These are phyloP conservation scores for Microdochium bolleyi DNA, from an alignment of 2,329 filamentous ascomycete species.

Conservation along the genomic window DNA sequence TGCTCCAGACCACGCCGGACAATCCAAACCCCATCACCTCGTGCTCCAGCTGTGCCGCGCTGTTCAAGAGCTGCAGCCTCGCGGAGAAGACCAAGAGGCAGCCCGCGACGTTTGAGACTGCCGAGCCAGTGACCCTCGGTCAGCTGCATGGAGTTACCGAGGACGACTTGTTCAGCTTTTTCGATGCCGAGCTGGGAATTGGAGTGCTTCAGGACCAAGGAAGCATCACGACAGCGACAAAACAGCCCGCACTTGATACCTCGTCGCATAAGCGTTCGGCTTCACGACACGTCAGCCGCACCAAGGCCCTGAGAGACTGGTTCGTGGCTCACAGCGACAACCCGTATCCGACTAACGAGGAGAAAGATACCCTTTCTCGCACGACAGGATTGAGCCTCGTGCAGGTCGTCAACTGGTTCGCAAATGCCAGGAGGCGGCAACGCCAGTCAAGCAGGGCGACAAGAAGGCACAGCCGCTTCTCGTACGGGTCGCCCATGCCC, in stretches of 20 bases:
- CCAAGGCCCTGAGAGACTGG: conserved; percentile 36
- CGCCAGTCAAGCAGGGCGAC: conserved; percentile 23
- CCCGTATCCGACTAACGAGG: conserved; percentile 39
- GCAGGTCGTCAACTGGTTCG: conserved; percentile 41
- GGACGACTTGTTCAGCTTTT: conserved; percentile 9
- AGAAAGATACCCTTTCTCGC: conserved; percentile 28
- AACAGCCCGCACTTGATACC: conserved; percentile 1
- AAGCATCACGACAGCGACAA: conserved; percentile 4
- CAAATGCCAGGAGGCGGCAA: conserved; percentile 39
- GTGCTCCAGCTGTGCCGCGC: conserved; percentile 41
- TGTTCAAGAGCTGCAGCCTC: conserved; percentile 41
- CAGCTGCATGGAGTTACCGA: conserved; percentile 40
- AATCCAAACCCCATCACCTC: conserved; percentile 40
- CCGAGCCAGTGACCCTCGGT: conserved; percentile 32
- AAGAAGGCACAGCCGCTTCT: conserved; percentile 14
- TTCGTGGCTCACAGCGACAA: conserved; percentile 33
- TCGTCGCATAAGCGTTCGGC: conserved; percentile 21
- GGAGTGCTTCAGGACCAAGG: not conserved
- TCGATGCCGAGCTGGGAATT: not conserved
- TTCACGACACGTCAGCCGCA: conserved; percentile 34
- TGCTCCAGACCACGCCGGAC: conserved; percentile 33
- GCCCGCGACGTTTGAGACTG: conserved; percentile 36
- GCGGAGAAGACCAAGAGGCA: conserved; percentile 34
- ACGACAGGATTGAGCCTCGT: conserved; percentile 36
- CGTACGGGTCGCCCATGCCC: conserved; percentile 34